Evolutionary conservation across 2,329 filamentous ascomycete genomes (phyloP), one percentile per base, ranked within the genome.

Genomic region (Penicillium sp.): DNA sequence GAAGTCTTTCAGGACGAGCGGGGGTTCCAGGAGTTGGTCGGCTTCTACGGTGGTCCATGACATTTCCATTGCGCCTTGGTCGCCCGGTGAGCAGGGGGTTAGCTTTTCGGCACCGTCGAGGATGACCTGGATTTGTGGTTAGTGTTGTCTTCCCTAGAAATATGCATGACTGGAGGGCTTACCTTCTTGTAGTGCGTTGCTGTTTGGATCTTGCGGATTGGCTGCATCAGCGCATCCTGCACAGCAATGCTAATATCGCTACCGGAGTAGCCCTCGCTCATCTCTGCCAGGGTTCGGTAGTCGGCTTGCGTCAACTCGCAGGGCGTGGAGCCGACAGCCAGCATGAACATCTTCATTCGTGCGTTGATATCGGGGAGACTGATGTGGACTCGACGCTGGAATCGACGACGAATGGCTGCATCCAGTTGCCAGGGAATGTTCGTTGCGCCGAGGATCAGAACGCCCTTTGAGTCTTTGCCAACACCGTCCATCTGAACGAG

Each of bases 351-450:
- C 62, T 79, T 89, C 65, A 90, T 90, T 54, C 93, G 81, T 22
- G 91, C 93, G 13, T 88, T 84, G 37, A 84, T 63, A 66, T 98
- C 93, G 6, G 93, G 93, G 39, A 98, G 74, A 57, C 86, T 88
- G 69, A 98, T 98, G 70, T 98, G 93, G 26, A 98, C 90, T 72
- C 93, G 80, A 61, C 93, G 80, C 70, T 98, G 94, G 76, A 98
- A 98, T 64, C 93, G 88, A 69, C 93, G 82, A 60, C 93, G 84
- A 62, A 98, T 98, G 60, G 93, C 93, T 10, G 88, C 87, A 68
- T 98, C 93, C 43, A 98, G 79, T 75, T 98, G 91, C 93, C 93
- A 98, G 17, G 93, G 93, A 55, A 98, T 97, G 67, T 98, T 98
- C 49, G 93, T 98, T 47, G 93, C 93, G 53, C 93, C 93, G 3